A percentile compares a stretch with the other conserved stretches of the same genome.
Evolutionary conservation across 495 filamentous ascomycete genomes (phyloP).

Genomic region (Podospora pseudocomata): DNA sequence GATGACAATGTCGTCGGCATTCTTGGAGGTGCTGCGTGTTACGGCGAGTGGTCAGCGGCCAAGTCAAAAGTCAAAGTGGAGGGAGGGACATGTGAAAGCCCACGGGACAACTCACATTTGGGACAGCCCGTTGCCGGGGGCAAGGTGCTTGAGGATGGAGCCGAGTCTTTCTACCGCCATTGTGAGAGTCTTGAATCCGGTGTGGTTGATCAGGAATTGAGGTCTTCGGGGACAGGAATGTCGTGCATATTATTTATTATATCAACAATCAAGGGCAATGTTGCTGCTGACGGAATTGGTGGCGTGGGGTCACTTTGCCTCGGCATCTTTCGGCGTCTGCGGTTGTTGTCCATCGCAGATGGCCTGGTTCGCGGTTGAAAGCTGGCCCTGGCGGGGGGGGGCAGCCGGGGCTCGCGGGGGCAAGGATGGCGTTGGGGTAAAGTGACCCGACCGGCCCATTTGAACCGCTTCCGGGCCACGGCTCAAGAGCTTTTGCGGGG

Average conservation of each 20-base stretch:
- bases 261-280: not conserved
- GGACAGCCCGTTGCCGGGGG: constrained; percentile 63
- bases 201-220: constrained; percentile 1
- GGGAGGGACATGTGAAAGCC: not conserved
- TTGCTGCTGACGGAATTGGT: constrained; percentile 2
- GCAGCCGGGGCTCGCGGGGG: not conserved
- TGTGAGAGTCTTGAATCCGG: constrained; percentile 22
- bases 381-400: not conserved
- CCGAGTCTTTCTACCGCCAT: constrained; percentile 86
- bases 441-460: constrained; percentile 16
- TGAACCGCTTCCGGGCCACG: not conserved
- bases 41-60: constrained; percentile 13
- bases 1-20: constrained; percentile 94
- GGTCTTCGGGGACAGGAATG: not conserved
- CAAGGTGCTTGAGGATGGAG: constrained; percentile 84
- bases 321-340: constrained; percentile 22
- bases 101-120: constrained; percentile 61
- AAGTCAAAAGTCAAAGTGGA: not conserved
- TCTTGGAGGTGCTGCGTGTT: constrained; percentile 73
- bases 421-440: constrained; percentile 20
- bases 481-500: constrained; percentile 3
- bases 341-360: not conserved
- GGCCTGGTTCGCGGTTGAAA: not conserved
- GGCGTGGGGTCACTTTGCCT: constrained; percentile 25
- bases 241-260: not conserved